A percentile compares a stretch with the other conserved stretches of the same genome.
phyloP scores from a whole-genome alignment of 2,329 filamentous ascomycete species.

The Cryphonectria nitschkei region DNA sequence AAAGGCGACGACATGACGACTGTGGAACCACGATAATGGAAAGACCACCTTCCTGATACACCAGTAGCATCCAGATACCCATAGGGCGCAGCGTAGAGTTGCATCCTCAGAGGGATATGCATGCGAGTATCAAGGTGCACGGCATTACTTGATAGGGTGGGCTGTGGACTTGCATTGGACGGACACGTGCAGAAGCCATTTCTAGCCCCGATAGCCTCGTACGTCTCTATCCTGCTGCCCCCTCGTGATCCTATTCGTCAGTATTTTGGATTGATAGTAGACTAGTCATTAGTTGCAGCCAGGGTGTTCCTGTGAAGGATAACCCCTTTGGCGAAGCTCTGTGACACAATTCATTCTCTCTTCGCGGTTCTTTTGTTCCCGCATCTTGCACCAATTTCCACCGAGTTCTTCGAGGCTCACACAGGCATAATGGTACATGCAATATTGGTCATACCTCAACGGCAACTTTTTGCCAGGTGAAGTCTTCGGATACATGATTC shows the following conservation, averaged over 20 bases:
- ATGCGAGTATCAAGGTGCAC: not conserved
- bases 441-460: not conserved
- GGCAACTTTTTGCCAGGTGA: not conserved
- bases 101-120: constrained; percentile 1
- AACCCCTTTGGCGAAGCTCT: not conserved
- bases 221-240: not conserved
- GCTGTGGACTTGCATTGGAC: not conserved
- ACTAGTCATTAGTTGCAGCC: not conserved
- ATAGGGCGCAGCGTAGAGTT: not conserved
- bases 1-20: not conserved
- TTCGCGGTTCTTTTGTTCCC: not conserved
- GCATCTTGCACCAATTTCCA: not conserved
- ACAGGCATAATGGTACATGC: not conserved
- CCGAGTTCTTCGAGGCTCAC: not conserved
- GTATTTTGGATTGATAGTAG: not conserved
- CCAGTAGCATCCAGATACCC: not conserved
- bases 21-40: constrained; percentile 3
- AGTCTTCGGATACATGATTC: not conserved
- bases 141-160: not conserved
- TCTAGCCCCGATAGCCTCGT: not conserved
- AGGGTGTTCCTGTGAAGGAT: not conserved
- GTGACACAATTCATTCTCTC: not conserved
- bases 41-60: constrained; percentile 14
- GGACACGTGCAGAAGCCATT: not conserved
- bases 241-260: not conserved